Evolutionary conservation across 352 stramenopile genomes (phyloP), one percentile per base, ranked within the genome.

Genomic region (Globisporangium middletonii): DNA sequence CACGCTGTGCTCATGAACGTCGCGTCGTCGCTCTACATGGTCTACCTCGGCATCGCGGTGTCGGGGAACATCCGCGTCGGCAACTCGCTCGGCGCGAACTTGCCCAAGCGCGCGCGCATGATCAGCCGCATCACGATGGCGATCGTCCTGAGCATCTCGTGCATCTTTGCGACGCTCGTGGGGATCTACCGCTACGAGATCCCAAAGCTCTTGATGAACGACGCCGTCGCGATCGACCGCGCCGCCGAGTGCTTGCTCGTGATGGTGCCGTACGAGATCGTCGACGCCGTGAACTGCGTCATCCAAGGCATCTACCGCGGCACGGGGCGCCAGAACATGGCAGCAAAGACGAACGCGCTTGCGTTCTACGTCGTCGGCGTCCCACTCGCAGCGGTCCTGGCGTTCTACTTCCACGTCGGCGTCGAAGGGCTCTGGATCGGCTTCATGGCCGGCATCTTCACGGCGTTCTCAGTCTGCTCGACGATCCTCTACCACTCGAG

Each of bases 371-470:
- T 63, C 0, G 68, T 92, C 45, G 84, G 80, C 23, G 76, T 95
- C 16, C 84, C 86, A 18, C 33, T 89, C n/a, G 79, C 66, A 0
- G 81, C 70, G 18, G 27, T 88, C 12, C 46, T 90, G 4, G 82
- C 70, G 2, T 83, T 94, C 52, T 49, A 60, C 9, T 73, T 69
- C 26, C 26, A 57, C 0, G 74, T 68, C 45, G 64, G 68, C 42
- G 63, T 92, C 42, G 81, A 86, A 51, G 86, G 86, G 3, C 63
- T 95, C 44, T 95, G 86, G 86, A 53, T 88, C 13, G 83, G 86
- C 42, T 92, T 94, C 48, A 83, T 77, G 28, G 43, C 69, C 11
- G 80, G 78, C 30, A 69, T 90, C 8, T 57, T 58, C 41, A 64
- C 59, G 9, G 59, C 59, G n/a, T 53, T 59, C 35, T 55, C 44